Percentiles rank a stretch among this genome's conserved stretches.
Conservation (phyloP, 306 rosid species). For the Rosa lucieae region DNA sequence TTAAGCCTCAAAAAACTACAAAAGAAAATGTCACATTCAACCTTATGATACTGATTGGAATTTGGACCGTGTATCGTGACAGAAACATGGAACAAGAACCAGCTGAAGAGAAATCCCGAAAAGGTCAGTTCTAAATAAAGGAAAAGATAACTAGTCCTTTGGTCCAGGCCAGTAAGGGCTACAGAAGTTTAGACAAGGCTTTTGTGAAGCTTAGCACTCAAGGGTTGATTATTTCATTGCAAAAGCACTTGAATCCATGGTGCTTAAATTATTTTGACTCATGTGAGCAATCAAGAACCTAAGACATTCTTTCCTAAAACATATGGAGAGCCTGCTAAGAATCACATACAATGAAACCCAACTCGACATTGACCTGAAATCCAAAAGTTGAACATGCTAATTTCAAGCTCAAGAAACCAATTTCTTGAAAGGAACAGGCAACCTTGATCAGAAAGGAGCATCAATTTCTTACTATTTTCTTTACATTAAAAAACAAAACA, state of each 20-base stretch:
- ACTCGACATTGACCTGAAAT: conserved; percentile 4
- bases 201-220: not conserved
- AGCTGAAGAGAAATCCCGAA: not conserved
- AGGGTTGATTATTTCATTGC: not conserved
- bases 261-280: not conserved
- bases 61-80: not conserved
- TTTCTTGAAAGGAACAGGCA: not conserved
- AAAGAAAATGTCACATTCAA: not conserved
- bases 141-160: not conserved
- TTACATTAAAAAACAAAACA: not conserved
- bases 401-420: not conserved
- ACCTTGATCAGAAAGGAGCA: conserved; percentile 11
- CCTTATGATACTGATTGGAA: not conserved
- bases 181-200: not conserved
- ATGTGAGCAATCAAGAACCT: not conserved
- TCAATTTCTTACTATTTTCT: not conserved
- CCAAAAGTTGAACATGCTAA: not conserved
- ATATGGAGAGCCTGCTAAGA: not conserved
- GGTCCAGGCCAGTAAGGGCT: not conserved
- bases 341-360: not conserved
- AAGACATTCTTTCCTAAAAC: not conserved
- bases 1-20: not conserved
- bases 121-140: not conserved
- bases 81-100: not conserved
- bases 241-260: not conserved